Percentiles rank a stretch among this genome's conserved stretches.
Evolutionary conservation across 805 yeast species (phyloP).

Genomic region (Saccharomyces jurei): DNA sequence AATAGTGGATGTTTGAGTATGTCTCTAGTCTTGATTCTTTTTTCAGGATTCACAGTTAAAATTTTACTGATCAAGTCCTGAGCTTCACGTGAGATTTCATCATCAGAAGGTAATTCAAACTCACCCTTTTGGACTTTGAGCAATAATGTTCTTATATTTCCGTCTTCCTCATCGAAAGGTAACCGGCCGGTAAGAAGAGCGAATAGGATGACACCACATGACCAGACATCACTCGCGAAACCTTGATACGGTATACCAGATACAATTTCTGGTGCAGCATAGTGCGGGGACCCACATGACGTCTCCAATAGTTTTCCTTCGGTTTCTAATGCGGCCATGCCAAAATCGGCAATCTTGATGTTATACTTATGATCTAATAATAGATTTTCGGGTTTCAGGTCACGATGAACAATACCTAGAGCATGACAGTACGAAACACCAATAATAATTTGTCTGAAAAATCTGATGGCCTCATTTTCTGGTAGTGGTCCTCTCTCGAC

Average conservation of each 20-base stretch:
- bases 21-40: slow-evolving; percentile 70
- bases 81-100: slow-evolving; percentile 74
- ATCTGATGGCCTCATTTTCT: slow-evolving; percentile 82
- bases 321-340: slow-evolving; percentile 96
- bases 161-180: slow-evolving; percentile 84
- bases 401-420: slow-evolving; percentile 82
- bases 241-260: slow-evolving; percentile 94
- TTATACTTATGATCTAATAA: slow-evolving; percentile 74
- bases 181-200: slow-evolving; percentile 91
- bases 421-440: slow-evolving; percentile 83
- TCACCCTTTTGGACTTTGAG: slow-evolving; percentile 87
- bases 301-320: slow-evolving; percentile 79
- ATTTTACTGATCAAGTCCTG: slow-evolving; percentile 74
- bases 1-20: slow-evolving; percentile 77
- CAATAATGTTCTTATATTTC: slow-evolving; percentile 77
- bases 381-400: slow-evolving; percentile 74
- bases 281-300: slow-evolving; percentile 96
- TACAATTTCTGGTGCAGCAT: slow-evolving; percentile 96
- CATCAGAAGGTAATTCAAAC: slow-evolving; percentile 71
- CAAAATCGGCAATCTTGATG: slow-evolving; percentile 95
- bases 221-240: slow-evolving; percentile 96
- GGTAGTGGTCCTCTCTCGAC: slow-evolving; percentile 83
- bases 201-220: slow-evolving; percentile 90
- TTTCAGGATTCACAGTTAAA: slow-evolving; percentile 73
- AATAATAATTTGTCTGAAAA: slow-evolving; percentile 77